These are phyloP conservation scores for Lipomyces lipofer DNA, from an alignment of 805 yeast genomes.

Conservation along the genomic window DNA sequence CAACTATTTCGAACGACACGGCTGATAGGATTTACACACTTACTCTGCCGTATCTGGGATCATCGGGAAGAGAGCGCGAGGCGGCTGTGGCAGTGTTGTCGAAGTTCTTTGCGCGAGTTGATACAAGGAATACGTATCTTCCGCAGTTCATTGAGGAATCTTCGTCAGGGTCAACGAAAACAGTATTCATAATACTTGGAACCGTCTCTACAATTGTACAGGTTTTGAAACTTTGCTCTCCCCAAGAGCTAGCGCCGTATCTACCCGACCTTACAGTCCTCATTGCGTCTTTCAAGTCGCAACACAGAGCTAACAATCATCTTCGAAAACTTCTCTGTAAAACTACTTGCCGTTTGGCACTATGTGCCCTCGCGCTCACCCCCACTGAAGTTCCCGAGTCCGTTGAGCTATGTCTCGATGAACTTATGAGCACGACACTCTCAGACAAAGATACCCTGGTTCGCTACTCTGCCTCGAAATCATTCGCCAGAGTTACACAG, in stretches of 20 bases:
- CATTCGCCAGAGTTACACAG: constrained; percentile 33
- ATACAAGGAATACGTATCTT: constrained; percentile 38
- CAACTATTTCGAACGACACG: constrained; percentile 40
- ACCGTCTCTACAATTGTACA: constrained; percentile 14
- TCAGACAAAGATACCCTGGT: constrained; percentile 55
- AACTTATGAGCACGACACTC: constrained; percentile 46
- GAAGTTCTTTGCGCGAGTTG: constrained; percentile 54
- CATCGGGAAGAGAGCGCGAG: constrained; percentile 59
- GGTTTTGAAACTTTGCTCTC: constrained; percentile 4
- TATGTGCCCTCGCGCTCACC: constrained; percentile 17
- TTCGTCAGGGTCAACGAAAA: background rate
- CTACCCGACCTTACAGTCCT: background rate
- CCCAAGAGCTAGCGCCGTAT: constrained; percentile 11
- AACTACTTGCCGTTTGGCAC: constrained; percentile 21
- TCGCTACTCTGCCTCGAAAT: constrained; percentile 67
- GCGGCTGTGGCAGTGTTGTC: constrained; percentile 56
- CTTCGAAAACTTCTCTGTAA: constrained; percentile 23
- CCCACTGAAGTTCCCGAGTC: constrained; percentile 40
- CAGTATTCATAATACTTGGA: constrained; percentile 12
- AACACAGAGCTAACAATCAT: background rate
- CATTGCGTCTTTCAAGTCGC: background rate
- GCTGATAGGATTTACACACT: constrained; percentile 40
- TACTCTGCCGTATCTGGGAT: constrained; percentile 41
- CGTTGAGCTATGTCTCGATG: constrained; percentile 53
- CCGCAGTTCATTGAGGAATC: constrained; percentile 35